phyloP scores from a whole-genome alignment of 225 moss, liverwort and hornwort genomes.

The Asterella californica region DNA sequence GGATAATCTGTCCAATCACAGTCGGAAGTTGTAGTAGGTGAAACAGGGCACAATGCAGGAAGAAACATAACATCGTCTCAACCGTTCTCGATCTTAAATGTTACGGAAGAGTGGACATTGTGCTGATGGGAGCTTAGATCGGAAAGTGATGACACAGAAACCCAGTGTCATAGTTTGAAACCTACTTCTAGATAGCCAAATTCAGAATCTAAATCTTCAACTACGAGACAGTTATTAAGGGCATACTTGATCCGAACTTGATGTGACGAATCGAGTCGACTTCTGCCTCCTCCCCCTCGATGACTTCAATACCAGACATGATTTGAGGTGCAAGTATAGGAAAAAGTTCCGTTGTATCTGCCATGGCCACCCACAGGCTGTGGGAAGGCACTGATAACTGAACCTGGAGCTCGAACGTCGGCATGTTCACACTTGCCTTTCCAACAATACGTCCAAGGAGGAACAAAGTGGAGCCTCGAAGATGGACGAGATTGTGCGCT shows the following conservation, averaged over 20 bases:
- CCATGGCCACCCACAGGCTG: conserved; percentile 23
- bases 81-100: too few relatives aligned
- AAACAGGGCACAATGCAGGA: too few relatives aligned
- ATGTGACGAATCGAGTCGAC: conserved; percentile 16
- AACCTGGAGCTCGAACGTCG: not conserved
- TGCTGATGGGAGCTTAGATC: too few relatives aligned
- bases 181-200: too few relatives aligned
- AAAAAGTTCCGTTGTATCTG: conserved; percentile 8
- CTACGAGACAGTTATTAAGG: not conserved
- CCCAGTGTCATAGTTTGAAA: not conserved
- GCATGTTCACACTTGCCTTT: not conserved
- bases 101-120: too few relatives aligned
- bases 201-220: too few relatives aligned
- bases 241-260: conserved; percentile 19
- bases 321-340: conserved; percentile 25
- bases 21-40: not conserved
- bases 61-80: too few relatives aligned
- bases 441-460: not conserved
- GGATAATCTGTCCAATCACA: not conserved
- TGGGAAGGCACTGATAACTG: conserved; percentile 14
- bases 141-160: not conserved
- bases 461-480: not conserved
- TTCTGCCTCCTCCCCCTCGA: not conserved
- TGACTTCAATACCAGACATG: conserved; percentile 9
- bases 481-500: too few relatives aligned